Evolutionary conservation across 306 rosid genomes (phyloP).

Genomic region (cucumber (Cucumis sativus)): Cucumber_9930_V3 NC_026655.2:17696501-17697000

Average conservation of each 20-base stretch:
- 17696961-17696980: neutral
- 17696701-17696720: neutral
- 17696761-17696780: conserved; percentile 2
- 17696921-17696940: neutral
- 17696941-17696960: neutral
- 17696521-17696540: conserved; percentile 3
- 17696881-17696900: neutral
- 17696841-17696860: conserved; percentile 7
- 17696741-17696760: conserved; percentile 14
- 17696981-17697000: neutral
- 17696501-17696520: neutral
- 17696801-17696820: conserved; percentile 16
- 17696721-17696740: conserved; percentile 2
- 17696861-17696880: conserved; percentile 9
- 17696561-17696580: conserved; percentile 17
- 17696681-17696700: conserved; percentile 10
- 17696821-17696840: conserved; percentile 10
- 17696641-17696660: neutral
- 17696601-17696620: conserved; percentile 1
- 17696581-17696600: neutral
- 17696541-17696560: conserved; percentile 8
- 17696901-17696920: neutral
- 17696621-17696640: neutral
- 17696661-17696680: conserved; percentile 9
- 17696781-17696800: conserved; percentile 15